Base-by-base conservation (phyloP, 23 red algal species). In the Gracilaria gracilis region DNA sequence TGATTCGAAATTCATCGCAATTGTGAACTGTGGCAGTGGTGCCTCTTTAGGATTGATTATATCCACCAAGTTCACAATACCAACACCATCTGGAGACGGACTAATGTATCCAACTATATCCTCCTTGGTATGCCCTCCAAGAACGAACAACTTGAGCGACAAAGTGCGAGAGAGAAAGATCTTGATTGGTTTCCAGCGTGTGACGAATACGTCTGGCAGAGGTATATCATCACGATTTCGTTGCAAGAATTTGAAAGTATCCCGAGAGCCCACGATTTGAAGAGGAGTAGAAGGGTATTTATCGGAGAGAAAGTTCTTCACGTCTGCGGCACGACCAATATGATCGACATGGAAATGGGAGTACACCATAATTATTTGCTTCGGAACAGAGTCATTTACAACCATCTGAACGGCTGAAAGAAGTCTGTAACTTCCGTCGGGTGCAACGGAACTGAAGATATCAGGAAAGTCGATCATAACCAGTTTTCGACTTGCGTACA, bases 401-500 rank as follows among this genome's bases (percentile, higher is more conserved):
- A 86, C 83, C n/a, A 27, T 27, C 33, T 28, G 44, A 53, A 73
- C 0, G 1, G 83, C 83, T 11, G 83, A 29, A 38, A 57, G 27
- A 28, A 86, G 66, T 6, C 49, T 32, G 32, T 72, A 86, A 12
- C 31, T 74, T 25, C 83, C 83, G 54, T 86, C 66, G 8, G 88
- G 88, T 0, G 67, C 53, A 28, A 67, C 35, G 4, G 74, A 80
- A 44, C 58, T 71, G 25, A 54, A 67, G 2, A 62, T 62, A 55
- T 82, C 58, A 16, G 88, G 88, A 53, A 80, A 91, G 34, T 91
- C 88, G 25, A 91, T 75, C 38, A 91, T 9, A 36, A 55, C 74
- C 51, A 80, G 61, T 4, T 58, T 69, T 4, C 59, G 31, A 42
- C 61, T 67, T 19, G 50, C 55, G 35, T 61, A 82, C 1, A 91